Conservation (phyloP, 305 asterid species). For the Plantago coronopus region DNA sequence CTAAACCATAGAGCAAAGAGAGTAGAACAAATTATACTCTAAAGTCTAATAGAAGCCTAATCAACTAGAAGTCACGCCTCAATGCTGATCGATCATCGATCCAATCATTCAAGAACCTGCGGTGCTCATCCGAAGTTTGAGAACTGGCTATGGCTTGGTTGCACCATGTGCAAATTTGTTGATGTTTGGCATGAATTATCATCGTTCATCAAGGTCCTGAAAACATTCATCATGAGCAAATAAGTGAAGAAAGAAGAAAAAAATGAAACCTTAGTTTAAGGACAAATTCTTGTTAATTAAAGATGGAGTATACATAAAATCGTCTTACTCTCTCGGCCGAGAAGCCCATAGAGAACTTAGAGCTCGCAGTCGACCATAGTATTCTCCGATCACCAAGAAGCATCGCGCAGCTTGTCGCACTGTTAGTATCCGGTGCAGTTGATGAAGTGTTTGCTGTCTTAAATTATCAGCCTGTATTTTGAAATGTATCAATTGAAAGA, state of each 20-base stretch:
- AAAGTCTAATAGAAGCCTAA: slow-evolving; percentile 25
- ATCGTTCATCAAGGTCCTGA: slow-evolving; percentile 57
- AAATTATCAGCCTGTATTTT: slow-evolving; percentile 75
- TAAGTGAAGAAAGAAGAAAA: no score
- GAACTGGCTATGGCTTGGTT: slow-evolving; percentile 67
- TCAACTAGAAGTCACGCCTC: slow-evolving; percentile 26
- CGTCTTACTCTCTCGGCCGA: slow-evolving; percentile 83
- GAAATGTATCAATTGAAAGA: neutral
- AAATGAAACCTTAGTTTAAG: neutral
- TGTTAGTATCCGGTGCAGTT: slow-evolving; percentile 60
- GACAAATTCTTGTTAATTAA: neutral
- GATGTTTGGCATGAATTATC: slow-evolving; percentile 78
- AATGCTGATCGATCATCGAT: slow-evolving; percentile 12
- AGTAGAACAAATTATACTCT: slow-evolving; percentile 30
- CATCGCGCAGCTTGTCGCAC: slow-evolving; percentile 84
- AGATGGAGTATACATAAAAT: neutral
- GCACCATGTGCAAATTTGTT: slow-evolving; percentile 74
- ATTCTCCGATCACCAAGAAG: slow-evolving; percentile 83
- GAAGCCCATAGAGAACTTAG: slow-evolving; percentile 94
- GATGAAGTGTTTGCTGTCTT: slow-evolving; percentile 85
- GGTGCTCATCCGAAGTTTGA: slow-evolving; percentile 49
- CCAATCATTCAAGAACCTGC: slow-evolving; percentile 15
- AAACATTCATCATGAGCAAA: slow-evolving; percentile 2
- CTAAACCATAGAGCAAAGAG: slow-evolving; percentile 28
- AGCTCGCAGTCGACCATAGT: slow-evolving; percentile 80